These are phyloP conservation scores for Exophiala calicioides DNA, from an alignment of 2,329 filamentous ascomycete species.

Conservation along the genomic window DNA sequence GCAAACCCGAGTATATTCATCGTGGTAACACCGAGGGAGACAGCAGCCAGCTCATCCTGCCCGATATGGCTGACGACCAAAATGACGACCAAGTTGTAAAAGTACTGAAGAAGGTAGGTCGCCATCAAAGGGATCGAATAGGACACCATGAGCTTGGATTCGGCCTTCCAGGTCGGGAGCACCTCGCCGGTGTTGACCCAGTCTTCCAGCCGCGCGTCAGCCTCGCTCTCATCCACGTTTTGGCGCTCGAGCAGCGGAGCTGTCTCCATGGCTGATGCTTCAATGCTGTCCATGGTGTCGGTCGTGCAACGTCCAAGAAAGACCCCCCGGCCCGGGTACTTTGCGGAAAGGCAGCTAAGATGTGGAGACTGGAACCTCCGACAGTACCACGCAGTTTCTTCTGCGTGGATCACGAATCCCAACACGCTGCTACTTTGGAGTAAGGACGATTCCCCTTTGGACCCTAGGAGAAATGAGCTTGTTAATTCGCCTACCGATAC, in stretches of 20 bases:
- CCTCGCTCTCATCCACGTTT: not conserved
- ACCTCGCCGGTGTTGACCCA: not conserved
- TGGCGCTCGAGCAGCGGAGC: not conserved
- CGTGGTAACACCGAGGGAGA: slow-evolving; percentile 68
- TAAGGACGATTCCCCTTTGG: too few relatives aligned
- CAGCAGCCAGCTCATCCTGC: slow-evolving; percentile 60
- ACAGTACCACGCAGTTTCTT: too few relatives aligned
- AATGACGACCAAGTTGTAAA: slow-evolving; percentile 67
- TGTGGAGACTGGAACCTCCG: too few relatives aligned
- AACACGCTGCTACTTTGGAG: too few relatives aligned
- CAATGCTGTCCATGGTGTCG: too few relatives aligned
- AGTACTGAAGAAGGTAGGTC: slow-evolving; percentile 71
- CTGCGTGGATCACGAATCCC: too few relatives aligned
- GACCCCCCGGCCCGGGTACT: too few relatives aligned
- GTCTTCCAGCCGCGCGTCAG: not conserved
- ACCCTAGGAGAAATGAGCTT: too few relatives aligned
- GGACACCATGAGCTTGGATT: slow-evolving; percentile 11
- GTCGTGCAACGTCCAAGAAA: too few relatives aligned
- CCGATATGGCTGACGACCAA: slow-evolving; percentile 70
- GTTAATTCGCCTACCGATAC: too few relatives aligned
- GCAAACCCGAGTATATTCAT: slow-evolving; percentile 69
- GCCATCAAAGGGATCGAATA: slow-evolving; percentile 57
- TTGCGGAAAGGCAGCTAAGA: too few relatives aligned
- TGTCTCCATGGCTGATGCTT: not conserved
- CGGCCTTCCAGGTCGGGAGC: slow-evolving; percentile 14